Evolutionary conservation across 2,329 filamentous ascomycete genomes (phyloP).

Genomic region (Curvularia eragrostidis): DNA sequence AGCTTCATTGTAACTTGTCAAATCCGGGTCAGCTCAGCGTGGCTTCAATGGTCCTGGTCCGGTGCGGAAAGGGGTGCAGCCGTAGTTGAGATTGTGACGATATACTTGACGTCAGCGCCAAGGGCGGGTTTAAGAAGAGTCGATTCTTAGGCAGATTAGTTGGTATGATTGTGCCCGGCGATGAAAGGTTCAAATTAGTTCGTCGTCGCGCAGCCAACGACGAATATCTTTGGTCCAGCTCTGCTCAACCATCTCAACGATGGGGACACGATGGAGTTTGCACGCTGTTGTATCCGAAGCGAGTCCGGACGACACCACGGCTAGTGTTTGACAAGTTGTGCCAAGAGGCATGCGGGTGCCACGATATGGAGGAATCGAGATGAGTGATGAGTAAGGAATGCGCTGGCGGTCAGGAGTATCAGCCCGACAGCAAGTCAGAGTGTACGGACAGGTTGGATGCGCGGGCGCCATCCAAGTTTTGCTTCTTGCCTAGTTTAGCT

Average conservation of each 20-base stretch:
- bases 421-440: not conserved
- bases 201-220: not conserved
- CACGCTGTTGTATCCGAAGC: not conserved
- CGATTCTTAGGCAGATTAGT: not conserved
- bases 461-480: not conserved
- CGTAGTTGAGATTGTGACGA: not conserved
- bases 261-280: not conserved
- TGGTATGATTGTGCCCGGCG: not conserved
- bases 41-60: not conserved
- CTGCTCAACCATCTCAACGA: not conserved
- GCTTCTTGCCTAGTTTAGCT: not conserved
- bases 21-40: not conserved
- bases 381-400: not conserved
- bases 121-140: not conserved
- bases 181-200: not conserved
- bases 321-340: not conserved
- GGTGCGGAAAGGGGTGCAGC: not conserved
- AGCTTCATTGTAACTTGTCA: not conserved
- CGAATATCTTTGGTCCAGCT: not conserved
- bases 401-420: not conserved
- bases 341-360: not conserved
- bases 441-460: not conserved
- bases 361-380: not conserved
- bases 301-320: not conserved
- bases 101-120: not conserved